Conservation (phyloP, 1,284 basidiomycete species). For the Sporisorium graminicola region DNA sequence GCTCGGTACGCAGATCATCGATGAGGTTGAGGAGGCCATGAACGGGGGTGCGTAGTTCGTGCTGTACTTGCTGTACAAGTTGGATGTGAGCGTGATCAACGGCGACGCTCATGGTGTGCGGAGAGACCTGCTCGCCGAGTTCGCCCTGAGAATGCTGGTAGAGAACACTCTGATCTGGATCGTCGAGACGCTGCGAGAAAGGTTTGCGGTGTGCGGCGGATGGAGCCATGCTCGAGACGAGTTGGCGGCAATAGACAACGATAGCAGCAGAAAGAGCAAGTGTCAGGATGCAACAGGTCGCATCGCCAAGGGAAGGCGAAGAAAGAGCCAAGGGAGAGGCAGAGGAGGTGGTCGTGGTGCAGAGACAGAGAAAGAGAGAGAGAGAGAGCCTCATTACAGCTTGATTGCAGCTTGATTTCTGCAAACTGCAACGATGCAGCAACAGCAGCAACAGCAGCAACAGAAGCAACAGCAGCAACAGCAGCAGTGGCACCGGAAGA, state of each 20-base stretch:
- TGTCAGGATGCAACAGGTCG: neutral
- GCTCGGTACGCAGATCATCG: slow-evolving; percentile 30
- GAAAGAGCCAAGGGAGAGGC: too few relatives aligned
- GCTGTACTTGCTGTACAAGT: slow-evolving; percentile 57
- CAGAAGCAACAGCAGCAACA: too few relatives aligned
- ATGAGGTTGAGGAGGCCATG: slow-evolving; percentile 48
- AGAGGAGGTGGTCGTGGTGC: neutral
- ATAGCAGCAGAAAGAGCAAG: neutral
- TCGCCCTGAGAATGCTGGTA: slow-evolving; percentile 23
- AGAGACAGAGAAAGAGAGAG: neutral
- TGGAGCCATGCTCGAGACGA: slow-evolving; percentile 18
- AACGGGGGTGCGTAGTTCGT: slow-evolving; percentile 55
- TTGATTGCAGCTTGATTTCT: neutral
- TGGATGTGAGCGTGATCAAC: slow-evolving; percentile 52
- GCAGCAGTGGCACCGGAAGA: too few relatives aligned
- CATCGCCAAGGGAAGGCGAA: neutral
- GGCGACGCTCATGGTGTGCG: slow-evolving; percentile 31
- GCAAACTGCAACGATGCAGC: too few relatives aligned
- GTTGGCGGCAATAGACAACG: neutral
- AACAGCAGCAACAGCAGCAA: too few relatives aligned
- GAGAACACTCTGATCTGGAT: slow-evolving; percentile 2
- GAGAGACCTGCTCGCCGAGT: slow-evolving; percentile 30
- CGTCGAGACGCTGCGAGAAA: slow-evolving; percentile 33
- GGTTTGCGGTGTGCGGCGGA: slow-evolving; percentile 9
- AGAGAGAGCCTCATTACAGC: neutral